phyloP scores from a whole-genome alignment of 345 rosid genomes.

The Euclidium syriacum region DNA sequence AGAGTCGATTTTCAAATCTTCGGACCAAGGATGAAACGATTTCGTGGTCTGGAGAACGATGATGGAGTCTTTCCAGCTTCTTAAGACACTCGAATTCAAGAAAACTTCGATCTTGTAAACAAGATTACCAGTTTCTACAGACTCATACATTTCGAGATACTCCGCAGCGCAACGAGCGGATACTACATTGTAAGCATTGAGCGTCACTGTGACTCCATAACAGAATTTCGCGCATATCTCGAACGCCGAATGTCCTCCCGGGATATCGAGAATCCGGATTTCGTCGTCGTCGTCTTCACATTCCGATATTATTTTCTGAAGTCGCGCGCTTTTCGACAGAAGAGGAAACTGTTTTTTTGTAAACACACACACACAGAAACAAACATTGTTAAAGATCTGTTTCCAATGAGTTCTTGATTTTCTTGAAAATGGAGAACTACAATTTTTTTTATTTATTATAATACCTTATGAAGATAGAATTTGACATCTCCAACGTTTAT shows the following conservation, averaged over 20 bases:
- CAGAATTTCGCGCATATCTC: slow-evolving; percentile 89
- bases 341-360: slow-evolving; percentile 53
- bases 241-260: slow-evolving; percentile 83
- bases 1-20: slow-evolving; percentile 49
- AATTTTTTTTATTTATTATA: slow-evolving; percentile 4
- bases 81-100: slow-evolving; percentile 58
- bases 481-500: slow-evolving; percentile 49
- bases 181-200: slow-evolving; percentile 80
- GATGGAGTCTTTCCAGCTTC: slow-evolving; percentile 79
- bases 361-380: no score
- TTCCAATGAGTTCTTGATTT: not conserved
- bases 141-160: slow-evolving; percentile 64
- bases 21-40: slow-evolving; percentile 46
- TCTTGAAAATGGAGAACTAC: not conserved
- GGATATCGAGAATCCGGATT: slow-evolving; percentile 57
- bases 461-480: slow-evolving; percentile 77
- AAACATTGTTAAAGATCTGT: no score
- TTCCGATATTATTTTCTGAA: slow-evolving; percentile 56
- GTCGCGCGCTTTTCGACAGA: slow-evolving; percentile 57
- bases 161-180: slow-evolving; percentile 84
- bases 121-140: slow-evolving; percentile 58
- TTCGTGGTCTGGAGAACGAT: slow-evolving; percentile 55
- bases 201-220: slow-evolving; percentile 86
- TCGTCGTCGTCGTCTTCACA: slow-evolving; percentile 41
- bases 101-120: slow-evolving; percentile 72